Evolutionary conservation across 2,329 filamentous ascomycete genomes (phyloP), one percentile per base, ranked within the genome.

Genomic region (Botrytis byssoidea): DNA sequence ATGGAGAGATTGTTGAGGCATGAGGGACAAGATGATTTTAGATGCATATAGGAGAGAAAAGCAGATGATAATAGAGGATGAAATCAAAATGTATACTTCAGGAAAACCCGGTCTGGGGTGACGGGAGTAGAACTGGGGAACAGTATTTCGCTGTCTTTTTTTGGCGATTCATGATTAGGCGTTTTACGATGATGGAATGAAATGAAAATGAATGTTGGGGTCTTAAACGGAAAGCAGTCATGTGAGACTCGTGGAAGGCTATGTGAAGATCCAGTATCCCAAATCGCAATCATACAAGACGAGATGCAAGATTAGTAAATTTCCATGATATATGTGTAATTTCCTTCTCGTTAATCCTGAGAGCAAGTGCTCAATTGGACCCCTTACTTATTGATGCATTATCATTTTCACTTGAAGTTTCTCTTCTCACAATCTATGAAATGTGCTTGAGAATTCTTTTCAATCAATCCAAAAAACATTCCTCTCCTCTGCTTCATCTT

Each of bases 1-100:
- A 90, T 81, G 83, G 78, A 10, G 78, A 78, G 25, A 63, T 79
- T 46, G 74, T 76, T 46, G 42, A 55, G 61, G 40, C 61, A 35
- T 72, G 32, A 72, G 69, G 25, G 57, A 35, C 10, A 22, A 20
- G 25, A 25, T 44, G 6, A 42, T 25, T 40, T n/a, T 3, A 44
- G 22, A 42, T 46, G 32, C 14, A 22, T 18, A 42, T n/a, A 37
- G 25, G 35, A 22, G 35, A n/a, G 7, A 55, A 40, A n/a, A 20
- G 48, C 8, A 22, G 37, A 42, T 16, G 25, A 44, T 6, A 44
- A 44, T n/a, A 69, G 46, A 29, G 48, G 48, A 68, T 42, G 48
- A 68, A 57, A 57, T 42, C 20, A 42, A 68, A 20, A 32, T 16
- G n/a, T 32, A 57, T 57, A 42, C 51, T 57, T 55, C 9, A 42